Conservation (phyloP, 208 protist species). For the Trypanosoma cruzi region DNA sequence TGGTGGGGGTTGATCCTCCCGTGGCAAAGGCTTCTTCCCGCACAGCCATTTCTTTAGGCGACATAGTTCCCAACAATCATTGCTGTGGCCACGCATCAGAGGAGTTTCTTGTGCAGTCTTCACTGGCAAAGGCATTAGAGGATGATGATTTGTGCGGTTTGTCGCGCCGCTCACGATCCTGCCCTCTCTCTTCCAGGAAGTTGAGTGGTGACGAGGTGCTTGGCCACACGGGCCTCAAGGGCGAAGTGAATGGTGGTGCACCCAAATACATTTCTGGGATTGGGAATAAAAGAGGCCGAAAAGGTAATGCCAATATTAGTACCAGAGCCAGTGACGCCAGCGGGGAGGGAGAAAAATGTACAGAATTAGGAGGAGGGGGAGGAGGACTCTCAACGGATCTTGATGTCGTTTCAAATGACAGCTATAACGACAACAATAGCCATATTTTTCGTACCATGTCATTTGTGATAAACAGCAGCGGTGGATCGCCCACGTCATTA, state of each 20-base stretch:
- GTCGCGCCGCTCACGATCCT: slow-evolving; percentile 22
- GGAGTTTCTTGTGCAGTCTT: slow-evolving; percentile 10
- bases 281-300: not conserved
- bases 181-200: slow-evolving; percentile 10
- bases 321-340: not conserved
- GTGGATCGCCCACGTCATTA: not conserved
- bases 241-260: not conserved
- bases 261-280: not conserved
- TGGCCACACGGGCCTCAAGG: not conserved
- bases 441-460: not conserved
- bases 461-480: not conserved
- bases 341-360: not conserved
- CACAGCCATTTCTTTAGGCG: not conserved
- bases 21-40: no score
- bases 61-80: not conserved
- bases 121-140: slow-evolving; percentile 14
- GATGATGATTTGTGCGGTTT: slow-evolving; percentile 14
- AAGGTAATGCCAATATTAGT: not conserved
- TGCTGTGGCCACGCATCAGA: not conserved
- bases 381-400: not conserved
- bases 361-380: not conserved
- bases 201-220: not conserved
- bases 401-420: not conserved
- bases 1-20: slow-evolving; percentile 26
- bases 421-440: not conserved